Evolutionary conservation across 306 rosid species (phyloP), one percentile per base, ranked within the genome.

Genomic region (Gleditsia sinensis): DNA sequence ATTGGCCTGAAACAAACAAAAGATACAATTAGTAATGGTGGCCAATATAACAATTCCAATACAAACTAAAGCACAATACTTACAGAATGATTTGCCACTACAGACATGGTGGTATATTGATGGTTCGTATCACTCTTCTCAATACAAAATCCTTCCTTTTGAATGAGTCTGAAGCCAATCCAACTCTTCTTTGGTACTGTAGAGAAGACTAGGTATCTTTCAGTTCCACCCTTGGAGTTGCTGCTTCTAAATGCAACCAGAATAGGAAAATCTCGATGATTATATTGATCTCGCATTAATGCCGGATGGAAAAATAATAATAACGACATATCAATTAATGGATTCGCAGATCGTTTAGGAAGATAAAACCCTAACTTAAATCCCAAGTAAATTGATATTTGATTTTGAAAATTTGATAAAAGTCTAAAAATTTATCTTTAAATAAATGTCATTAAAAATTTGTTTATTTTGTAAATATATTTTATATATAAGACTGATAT

Each of bases 1-100:
- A 6, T 4, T 46, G 19, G 1, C 69, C 79, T 79, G 57, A 33
- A 58, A 3, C 39, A 53, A n/a, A n/a, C n/a, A n/a, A n/a, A n/a
- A n/a, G n/a, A n/a, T n/a, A n/a, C 7, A 32, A n/a, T 17, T 3
- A 9, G 24, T 11, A 7, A 30, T 33, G 10, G 14, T 32, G 43
- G 20, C 6, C 23, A 62, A 33, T 14, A 37, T 62, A 4, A 10
- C 13, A 3, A 16, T 37, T 27, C 62, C 2, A 14, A 3, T 48
- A 55, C 3, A 16, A 25, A 51, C 61, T 17, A 19, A 49, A 49
- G 10, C 55, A 49, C 24, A 17, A 7, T 49, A 17, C 25, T 49
- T 17, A 49, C 25, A 6, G 55, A 49, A n/a, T n/a, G 9, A 48
- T 48, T 48, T 48, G 21, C n/a, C 23, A 2, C 0, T 48, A 48